Percentiles rank a stretch among this genome's conserved stretches.
Evolutionary conservation across 352 stramenopile genomes (phyloP).

Genomic region (Albugo laibachii): DNA sequence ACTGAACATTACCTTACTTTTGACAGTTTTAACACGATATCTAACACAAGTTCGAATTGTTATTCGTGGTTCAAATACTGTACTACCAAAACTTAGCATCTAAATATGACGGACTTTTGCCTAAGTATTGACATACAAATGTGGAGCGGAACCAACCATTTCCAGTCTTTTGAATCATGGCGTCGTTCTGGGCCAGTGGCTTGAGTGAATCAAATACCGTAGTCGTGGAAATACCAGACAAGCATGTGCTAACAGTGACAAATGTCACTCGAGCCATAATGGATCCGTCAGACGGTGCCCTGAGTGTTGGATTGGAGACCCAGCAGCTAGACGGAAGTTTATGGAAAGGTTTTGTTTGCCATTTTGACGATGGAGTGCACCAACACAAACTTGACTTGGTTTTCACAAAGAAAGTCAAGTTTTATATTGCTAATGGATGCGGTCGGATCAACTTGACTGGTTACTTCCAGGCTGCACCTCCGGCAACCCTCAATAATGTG

Average conservation of each 20-base stretch:
- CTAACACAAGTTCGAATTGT: no score
- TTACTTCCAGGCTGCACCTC: conserved; percentile 59
- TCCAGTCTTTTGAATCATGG: conserved; percentile 2
- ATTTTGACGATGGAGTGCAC: conserved; percentile 27
- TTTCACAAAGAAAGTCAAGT: conserved; percentile 49
- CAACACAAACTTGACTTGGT: conserved; percentile 72
- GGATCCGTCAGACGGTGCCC: conserved; percentile 4
- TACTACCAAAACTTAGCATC: no score
- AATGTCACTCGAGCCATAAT: conserved; percentile 18
- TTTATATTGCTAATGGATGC: conserved; percentile 37
- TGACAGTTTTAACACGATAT: no score
- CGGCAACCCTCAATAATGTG: conserved; percentile 8
- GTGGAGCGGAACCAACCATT: no score
- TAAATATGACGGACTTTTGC: no score
- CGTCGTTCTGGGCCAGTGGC: conserved; percentile 28
- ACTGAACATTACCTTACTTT: no score
- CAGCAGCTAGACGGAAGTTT: conserved; percentile 31
- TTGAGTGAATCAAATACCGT: conserved; percentile 35
- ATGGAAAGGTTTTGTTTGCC: conserved; percentile 46
- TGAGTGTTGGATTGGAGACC: conserved; percentile 38
- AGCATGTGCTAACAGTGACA: conserved; percentile 41
- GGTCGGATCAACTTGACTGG: conserved; percentile 51
- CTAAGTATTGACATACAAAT: no score
- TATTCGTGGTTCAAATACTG: no score
- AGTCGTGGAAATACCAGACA: conserved; percentile 24